A percentile compares a stretch with the other conserved stretches of the same genome.
Evolutionary conservation across 345 rosid species (phyloP).

Genomic region (Ceriops tagal): DNA sequence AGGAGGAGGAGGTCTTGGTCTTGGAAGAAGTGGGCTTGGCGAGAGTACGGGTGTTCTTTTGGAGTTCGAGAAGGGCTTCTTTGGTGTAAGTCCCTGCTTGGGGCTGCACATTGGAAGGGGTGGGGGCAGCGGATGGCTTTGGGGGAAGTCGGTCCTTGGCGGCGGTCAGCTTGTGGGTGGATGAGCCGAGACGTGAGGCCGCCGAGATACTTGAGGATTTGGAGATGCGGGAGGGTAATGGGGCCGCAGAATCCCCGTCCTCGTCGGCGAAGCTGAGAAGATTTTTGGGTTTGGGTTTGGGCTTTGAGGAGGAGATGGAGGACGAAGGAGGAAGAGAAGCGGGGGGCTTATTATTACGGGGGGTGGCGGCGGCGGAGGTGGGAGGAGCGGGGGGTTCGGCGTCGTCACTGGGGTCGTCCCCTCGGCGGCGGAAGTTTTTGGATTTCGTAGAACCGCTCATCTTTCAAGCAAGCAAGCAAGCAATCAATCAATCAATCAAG

Average conservation of each 20-base stretch:
- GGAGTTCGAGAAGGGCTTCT: conserved; percentile 88
- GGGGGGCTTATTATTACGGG: background rate
- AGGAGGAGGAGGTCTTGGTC: conserved; percentile 11
- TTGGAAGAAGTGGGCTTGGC: conserved; percentile 25
- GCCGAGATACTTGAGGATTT: conserved; percentile 15
- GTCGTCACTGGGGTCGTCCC: conserved; percentile 41
- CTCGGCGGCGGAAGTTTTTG: conserved; percentile 80
- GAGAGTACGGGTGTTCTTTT: conserved; percentile 70
- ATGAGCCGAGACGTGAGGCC: conserved; percentile 31
- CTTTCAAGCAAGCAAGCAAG: no score
- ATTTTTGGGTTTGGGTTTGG: conserved; percentile 40
- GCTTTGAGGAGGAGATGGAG: conserved; percentile 24
- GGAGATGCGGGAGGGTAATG: conserved; percentile 19
- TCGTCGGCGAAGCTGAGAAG: conserved; percentile 93
- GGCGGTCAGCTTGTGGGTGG: conserved; percentile 57
- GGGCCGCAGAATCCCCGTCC: conserved; percentile 37
- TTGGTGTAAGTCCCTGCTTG: conserved; percentile 87
- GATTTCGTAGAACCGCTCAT: conserved; percentile 56
- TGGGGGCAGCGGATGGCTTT: conserved; percentile 24
- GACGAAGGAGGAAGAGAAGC: conserved; percentile 7
- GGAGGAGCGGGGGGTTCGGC: conserved; percentile 12
- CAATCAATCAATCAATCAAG: no score
- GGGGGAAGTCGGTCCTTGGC: conserved; percentile 49
- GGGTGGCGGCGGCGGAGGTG: conserved; percentile 11
- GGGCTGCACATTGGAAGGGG: conserved; percentile 66